Base-by-base conservation (phyloP, 768 basidiomycete genomes). In the Cystobasidium tubakii region DNA sequence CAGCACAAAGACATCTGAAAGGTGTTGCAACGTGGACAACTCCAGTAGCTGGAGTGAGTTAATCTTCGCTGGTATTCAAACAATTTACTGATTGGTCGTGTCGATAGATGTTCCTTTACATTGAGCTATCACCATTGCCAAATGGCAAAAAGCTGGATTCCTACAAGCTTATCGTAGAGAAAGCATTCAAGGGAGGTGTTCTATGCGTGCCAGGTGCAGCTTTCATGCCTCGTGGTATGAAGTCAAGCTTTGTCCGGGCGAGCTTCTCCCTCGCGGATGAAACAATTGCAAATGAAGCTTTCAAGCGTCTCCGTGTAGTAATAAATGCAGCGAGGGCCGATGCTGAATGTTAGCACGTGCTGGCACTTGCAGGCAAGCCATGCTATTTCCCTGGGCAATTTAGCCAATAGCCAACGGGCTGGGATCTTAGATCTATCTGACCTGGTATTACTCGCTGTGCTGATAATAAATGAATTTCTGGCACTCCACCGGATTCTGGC, bases 1-100 rank as follows among this genome's bases (percentile, higher is more conserved):
- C 89, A 62, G 87, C 92, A 84, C 83, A 85, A 78, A 86, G 85
- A 78, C 86, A 95, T 80, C 85, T 96, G 21, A 82, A 83, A 62
- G 91, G 87, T 1, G 83, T 94, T 42, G 91, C 87, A 1, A 81
- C 78, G 0, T 84, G 83, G 82, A 82, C 80, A 67, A 81, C 83
- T 0, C 90, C 90, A 9, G 87, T 88, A 77, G 87, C 89, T 25
- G 90, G 90, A 76, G 90, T 94, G 90, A 94, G 94, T 84, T 86
- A 83, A 78, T 50, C 79, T 77, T 69, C 29, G 73, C n/a, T 34
- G 34, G 44, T 4, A 27, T 3, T 12, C 9, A 9, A 9, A 2
- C 33, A 10, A 4, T 12, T 60, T 29, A 60, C 33, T 60, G 57
- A 60, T 6, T 19, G 21, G 27, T n/a, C 57, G 4, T 29, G 17